These are phyloP conservation scores for Petunia secreta DNA, from an alignment of 257 asterid genomes.

Conservation along the genomic window DNA sequence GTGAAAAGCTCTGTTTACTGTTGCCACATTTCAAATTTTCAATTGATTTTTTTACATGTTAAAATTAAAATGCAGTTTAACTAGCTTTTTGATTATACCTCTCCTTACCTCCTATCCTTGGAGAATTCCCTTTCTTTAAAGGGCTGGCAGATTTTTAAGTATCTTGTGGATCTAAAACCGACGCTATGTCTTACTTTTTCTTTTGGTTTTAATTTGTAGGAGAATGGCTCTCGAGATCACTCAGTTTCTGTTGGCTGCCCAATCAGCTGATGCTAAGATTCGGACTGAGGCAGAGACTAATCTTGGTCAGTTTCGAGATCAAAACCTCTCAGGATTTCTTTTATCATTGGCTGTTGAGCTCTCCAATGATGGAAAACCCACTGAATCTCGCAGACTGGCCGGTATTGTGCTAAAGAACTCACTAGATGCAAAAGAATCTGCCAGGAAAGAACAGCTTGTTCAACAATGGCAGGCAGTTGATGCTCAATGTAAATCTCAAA, in stretches of 20 bases:
- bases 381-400: conserved; percentile 78
- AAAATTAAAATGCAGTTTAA: not conserved
- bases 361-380: conserved; percentile 70
- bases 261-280: conserved; percentile 75
- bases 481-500: conserved; percentile 59
- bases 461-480: conserved; percentile 78
- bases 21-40: not conserved
- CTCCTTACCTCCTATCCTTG: not conserved
- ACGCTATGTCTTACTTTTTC: not conserved
- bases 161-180: too few species aligned
- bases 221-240: conserved; percentile 84
- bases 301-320: conserved; percentile 69
- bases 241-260: conserved; percentile 79
- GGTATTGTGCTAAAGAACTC: conserved; percentile 84
- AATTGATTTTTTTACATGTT: not conserved
- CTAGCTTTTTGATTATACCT: not conserved
- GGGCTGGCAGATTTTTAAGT: too few species aligned
- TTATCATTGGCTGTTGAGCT: conserved; percentile 75
- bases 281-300: conserved; percentile 73
- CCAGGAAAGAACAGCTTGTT: conserved; percentile 59
- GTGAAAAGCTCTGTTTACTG: not conserved
- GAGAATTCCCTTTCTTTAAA: too few species aligned
- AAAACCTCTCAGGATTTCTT: conserved; percentile 68
- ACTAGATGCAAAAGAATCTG: conserved; percentile 80
- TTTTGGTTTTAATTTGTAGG: conserved; percentile 31